Evolutionary conservation across 1,284 basidiomycete species (phyloP).

Genomic region (Ceratorhiza oryzae-sativae): DNA sequence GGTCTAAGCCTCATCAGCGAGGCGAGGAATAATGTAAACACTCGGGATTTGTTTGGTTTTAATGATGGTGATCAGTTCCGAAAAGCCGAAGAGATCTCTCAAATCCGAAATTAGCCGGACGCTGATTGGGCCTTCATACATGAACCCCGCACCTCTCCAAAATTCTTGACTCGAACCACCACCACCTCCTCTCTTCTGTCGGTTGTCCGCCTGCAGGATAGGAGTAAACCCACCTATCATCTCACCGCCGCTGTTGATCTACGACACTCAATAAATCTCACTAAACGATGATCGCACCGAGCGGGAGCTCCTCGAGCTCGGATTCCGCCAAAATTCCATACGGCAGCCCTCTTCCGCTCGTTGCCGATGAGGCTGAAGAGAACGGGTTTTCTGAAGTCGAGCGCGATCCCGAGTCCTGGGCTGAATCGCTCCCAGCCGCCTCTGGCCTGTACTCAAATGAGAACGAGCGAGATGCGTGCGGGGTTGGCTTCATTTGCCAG

Average conservation of each 20-base stretch:
- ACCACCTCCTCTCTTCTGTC: conserved; percentile 14
- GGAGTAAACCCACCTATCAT: conserved; percentile 1
- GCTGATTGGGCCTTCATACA: conserved; percentile 16
- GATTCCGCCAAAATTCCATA: conserved; percentile 28
- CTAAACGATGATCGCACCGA: conserved; percentile 23
- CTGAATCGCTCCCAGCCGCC: conserved; percentile 74
- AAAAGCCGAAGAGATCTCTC: conserved; percentile 21
- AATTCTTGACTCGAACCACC: conserved; percentile 21
- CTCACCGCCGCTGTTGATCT: conserved; percentile 2
- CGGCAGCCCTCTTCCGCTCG: conserved; percentile 40
- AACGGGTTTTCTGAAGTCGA: conserved; percentile 67
- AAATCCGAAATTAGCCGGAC: conserved; percentile 19
- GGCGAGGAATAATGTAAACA: background rate
- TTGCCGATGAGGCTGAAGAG: conserved; percentile 40
- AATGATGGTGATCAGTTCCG: conserved; percentile 18
- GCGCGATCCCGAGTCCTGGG: conserved; percentile 77
- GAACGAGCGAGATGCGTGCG: conserved; percentile 91
- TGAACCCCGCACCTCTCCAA: conserved; percentile 29
- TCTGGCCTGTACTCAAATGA: conserved; percentile 90
- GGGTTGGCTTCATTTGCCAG: conserved; percentile 98
- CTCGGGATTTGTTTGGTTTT: conserved; percentile 26
- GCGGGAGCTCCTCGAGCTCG: conserved; percentile 30
- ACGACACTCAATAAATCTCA: conserved; percentile 23
- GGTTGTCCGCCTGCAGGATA: background rate
- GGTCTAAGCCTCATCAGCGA: background rate